A percentile compares a stretch with the other conserved stretches of the same genome.
phyloP scores from a whole-genome alignment of 371 early-diverging fungal genomes.

The Batkoa obscura region DNA sequence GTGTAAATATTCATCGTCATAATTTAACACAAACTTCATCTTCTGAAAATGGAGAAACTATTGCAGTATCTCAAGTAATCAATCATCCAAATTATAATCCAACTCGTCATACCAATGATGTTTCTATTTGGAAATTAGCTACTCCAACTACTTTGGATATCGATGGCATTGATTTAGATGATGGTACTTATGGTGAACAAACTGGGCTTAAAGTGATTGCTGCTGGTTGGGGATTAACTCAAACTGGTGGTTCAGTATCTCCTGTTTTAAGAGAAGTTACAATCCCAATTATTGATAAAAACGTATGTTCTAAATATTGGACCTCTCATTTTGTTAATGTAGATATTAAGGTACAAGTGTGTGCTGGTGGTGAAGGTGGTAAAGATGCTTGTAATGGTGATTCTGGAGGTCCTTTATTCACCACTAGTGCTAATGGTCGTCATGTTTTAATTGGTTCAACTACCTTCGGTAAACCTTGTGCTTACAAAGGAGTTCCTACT shows the following conservation, averaged over 20 bases:
- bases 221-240: constrained; percentile 1
- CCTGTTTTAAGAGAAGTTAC: not conserved
- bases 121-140: not conserved
- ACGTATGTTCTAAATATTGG: not conserved
- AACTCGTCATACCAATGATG: not conserved
- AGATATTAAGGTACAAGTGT: not conserved
- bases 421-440: not conserved
- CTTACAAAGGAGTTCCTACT: constrained; percentile 1
- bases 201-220: not conserved
- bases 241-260: not conserved
- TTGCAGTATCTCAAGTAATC: not conserved
- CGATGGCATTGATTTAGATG: not conserved
- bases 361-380: not conserved
- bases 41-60: not conserved
- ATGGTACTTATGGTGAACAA: not conserved
- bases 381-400: constrained; percentile 4
- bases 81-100: not conserved
- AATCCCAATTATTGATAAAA: not conserved
- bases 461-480: constrained; percentile 3
- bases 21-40: not conserved
- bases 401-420: constrained; percentile 2
- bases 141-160: not conserved
- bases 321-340: not conserved
- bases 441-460: not conserved
- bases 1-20: constrained; percentile 1